Evolutionary conservation across 2,329 filamentous ascomycete species (phyloP), one percentile per base, ranked within the genome.

Genomic region (Arthrocladium fulminans): DNA sequence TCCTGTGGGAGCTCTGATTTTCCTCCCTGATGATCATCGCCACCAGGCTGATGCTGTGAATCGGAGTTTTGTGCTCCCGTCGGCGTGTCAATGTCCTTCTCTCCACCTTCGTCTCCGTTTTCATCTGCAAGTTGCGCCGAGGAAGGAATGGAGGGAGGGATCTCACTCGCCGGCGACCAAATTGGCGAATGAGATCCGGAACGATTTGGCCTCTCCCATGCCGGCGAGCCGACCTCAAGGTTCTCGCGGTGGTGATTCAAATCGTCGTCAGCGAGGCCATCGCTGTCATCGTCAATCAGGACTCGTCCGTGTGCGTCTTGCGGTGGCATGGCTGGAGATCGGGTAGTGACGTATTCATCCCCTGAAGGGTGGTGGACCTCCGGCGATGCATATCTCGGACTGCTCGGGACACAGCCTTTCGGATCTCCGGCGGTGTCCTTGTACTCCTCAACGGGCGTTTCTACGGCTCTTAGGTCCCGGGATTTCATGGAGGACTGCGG

Each of bases 281-380:
- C 44, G 17, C 32, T 39, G 23, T 47, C 44, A 10, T 47, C 44
- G 27, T 47, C 44, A 24, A 38, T 39, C 29, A 47, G 10, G 23
- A 38, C 13, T n/a, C 32, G 35, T 20, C 22, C 32, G 13, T 20
- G 24, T 20, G 12, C 27, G 25, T 20, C 24, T 17, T 22, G 2
- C 10, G 32, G 17, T 19, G 6, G 29, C n/a, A 20, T 4, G 13
- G 23, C 4, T 7, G 44, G 44, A 9, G 44, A 47, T 3, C 44
- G 44, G 10, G 44, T 47, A 5, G 29, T 39, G 22, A 47, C 34
- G 20, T 25, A 39, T 20, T 47, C 44, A 29, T 47, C 44, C n/a
- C 6, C 32, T 10, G 44, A 25, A 17, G 3, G 13, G 5, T 38
- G 29, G 20, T 27, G 44, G 19, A 29, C 12, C 17, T 38, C 22